Evolutionary conservation across 1,139 yeast genomes (phyloP), one percentile per base, ranked within the genome.

Genomic region (Taiozyma sp.): DNA sequence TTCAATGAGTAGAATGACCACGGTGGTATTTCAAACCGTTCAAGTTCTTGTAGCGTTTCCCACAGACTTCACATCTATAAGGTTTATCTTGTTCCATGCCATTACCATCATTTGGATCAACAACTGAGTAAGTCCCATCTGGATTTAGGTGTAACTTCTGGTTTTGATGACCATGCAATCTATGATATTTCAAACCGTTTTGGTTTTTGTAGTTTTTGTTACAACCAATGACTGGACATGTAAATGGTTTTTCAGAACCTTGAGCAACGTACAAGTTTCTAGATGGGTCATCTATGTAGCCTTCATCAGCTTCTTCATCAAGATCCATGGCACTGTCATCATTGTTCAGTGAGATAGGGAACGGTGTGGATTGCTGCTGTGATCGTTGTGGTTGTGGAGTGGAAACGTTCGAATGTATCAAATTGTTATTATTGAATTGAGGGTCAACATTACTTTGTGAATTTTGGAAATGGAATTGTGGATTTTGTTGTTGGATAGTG

Each of bases 21-120:
- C 98, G 81, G 68, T 93, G 99, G 68, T 93, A 93, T 71, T 93
- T 93, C 68, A 93, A 78, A 39, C 99, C 99, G 68, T 93, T 93
- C 63, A 93, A 76, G 67, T 93, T 93, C 77, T 95, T 93, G 73
- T 93, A 93, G 52, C 99, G 76, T 72, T 93, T 95, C 51, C 98
- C 98, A 71, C 99, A 93, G 45, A 93, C 97, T 69, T 93, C 98
- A 71, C 99, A 93, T 64, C 97, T 79, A 68, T 93, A 93, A 37
- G 99, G 99, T 72, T 95, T 95, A 72, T 93, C 99, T 74, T 89
- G 90, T 68, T 93, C 99, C 79, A 90, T 81, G 40, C 93, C 96
- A 59, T 85, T 82, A 8, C 96, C 96, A 67, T 91, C 97, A 62
- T 88, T 89, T 9, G 99, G 99, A 68, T 93, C 97, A 56, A 93